phyloP scores from a whole-genome alignment of 129 eudicot species.

The Flaveria bidentis region DNA sequence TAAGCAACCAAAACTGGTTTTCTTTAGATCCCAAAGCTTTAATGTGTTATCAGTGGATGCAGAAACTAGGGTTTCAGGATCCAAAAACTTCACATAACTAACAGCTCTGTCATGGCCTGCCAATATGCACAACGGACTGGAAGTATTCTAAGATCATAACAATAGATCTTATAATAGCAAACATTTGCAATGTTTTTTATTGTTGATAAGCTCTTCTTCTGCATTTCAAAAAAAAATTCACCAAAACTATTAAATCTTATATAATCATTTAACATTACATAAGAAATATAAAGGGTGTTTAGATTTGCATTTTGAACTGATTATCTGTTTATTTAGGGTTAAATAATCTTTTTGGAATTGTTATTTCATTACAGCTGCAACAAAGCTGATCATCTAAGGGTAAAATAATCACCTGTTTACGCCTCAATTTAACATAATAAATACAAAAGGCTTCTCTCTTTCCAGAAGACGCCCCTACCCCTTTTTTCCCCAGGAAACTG shows the following conservation, averaged over 20 bases:
- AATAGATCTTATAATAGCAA: conserved; percentile 79
- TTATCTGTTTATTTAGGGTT: not conserved
- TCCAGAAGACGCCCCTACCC: too few relatives aligned
- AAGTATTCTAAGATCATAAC: conserved; percentile 75
- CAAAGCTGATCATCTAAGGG: too few relatives aligned
- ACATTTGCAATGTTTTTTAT: conserved; percentile 79
- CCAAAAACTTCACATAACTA: conserved; percentile 44
- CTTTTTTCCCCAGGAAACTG: too few relatives aligned
- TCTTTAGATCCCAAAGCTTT: conserved; percentile 53
- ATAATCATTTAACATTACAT: not conserved
- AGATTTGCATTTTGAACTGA: not conserved
- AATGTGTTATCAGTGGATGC: conserved; percentile 58
- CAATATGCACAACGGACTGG: conserved; percentile 81
- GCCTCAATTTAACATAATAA: too few relatives aligned
- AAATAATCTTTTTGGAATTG: not conserved
- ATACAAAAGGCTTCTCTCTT: too few relatives aligned
- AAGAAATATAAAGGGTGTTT: not conserved
- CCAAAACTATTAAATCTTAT: not conserved
- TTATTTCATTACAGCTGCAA: not conserved
- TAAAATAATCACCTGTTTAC: too few relatives aligned
- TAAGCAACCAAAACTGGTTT: conserved; percentile 34
- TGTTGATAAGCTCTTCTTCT: conserved; percentile 73
- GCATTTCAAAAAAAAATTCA: conserved; percentile 36
- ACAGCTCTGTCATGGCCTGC: conserved; percentile 45
- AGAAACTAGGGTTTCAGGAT: conserved; percentile 42